These are phyloP conservation scores for Taiozyma sp. DNA, from an alignment of 1,139 yeast genomes.

Conservation along the genomic window DNA sequence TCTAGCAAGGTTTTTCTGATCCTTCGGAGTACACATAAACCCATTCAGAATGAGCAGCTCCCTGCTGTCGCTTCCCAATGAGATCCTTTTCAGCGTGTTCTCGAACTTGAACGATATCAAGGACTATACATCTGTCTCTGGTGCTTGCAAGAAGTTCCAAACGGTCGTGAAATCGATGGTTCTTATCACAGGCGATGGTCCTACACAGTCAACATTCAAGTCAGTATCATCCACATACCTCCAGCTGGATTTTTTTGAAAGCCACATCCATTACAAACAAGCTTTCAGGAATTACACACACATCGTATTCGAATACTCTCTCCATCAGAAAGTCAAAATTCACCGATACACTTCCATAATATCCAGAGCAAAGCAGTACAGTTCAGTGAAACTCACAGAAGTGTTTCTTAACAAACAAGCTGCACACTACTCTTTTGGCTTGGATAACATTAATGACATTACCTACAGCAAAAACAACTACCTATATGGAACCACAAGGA, in stretches of 20 bases:
- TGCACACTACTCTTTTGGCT: conserved; percentile 3
- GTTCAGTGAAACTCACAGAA: conserved; percentile 2
- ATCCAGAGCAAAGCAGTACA: background rate
- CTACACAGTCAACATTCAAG: conserved; percentile 1
- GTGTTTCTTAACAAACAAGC: conserved; percentile 1
- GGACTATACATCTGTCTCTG: conserved; percentile 1
- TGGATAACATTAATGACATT: conserved; percentile 2
- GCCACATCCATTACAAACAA: background rate
- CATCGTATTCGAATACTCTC: conserved; percentile 5
- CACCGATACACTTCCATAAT: conserved; percentile 1
- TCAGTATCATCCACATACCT: conserved; percentile 2
- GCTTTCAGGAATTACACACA: conserved; percentile 1
- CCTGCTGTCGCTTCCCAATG: background rate
- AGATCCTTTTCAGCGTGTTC: background rate
- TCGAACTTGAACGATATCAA: conserved; percentile 1
- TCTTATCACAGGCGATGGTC: conserved; percentile 4
- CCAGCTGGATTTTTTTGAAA: conserved; percentile 1
- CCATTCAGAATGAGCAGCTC: background rate
- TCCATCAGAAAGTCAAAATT: background rate
- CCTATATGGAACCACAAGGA: conserved; percentile 2
- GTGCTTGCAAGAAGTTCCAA: conserved; percentile 3
- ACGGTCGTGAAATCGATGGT: conserved; percentile 1
- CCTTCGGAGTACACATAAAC: background rate
- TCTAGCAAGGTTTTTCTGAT: background rate
- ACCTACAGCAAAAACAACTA: background rate